Evolutionary conservation across 805 yeast species (phyloP).

Genomic region (Groenewaldozyma tartarivorans): DNA sequence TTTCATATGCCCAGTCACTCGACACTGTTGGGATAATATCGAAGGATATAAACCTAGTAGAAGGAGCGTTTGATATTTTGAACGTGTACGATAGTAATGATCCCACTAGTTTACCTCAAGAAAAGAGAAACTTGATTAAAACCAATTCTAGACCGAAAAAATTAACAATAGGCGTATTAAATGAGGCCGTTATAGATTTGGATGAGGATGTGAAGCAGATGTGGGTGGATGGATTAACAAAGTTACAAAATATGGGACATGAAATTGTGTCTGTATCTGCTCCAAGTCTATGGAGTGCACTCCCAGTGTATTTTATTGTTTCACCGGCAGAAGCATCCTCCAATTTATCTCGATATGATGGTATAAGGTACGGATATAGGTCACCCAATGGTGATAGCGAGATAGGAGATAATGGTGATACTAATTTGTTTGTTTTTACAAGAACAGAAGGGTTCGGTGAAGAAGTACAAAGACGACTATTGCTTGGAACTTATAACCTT

Average conservation of each 20-base stretch:
- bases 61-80: constrained; percentile 43
- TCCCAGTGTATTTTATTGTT: constrained; percentile 78
- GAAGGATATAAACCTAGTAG: constrained; percentile 35
- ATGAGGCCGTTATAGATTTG: constrained; percentile 54
- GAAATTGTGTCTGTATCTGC: constrained; percentile 55
- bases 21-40: constrained; percentile 89
- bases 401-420: constrained; percentile 1
- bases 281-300: constrained; percentile 54
- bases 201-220: constrained; percentile 35
- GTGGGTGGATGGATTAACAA: constrained; percentile 39
- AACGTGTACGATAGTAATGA: constrained; percentile 63
- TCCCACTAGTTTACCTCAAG: constrained; percentile 47
- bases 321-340: constrained; percentile 94
- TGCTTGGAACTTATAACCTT: constrained; percentile 78
- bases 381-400: constrained; percentile 27
- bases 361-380: constrained; percentile 70
- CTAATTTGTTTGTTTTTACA: constrained; percentile 41
- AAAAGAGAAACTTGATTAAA: constrained; percentile 12
- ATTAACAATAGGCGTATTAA: constrained; percentile 61
- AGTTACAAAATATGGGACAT: constrained; percentile 40
- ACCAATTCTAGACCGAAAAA: constrained; percentile 7
- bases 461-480: constrained; percentile 76
- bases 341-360: constrained; percentile 83
- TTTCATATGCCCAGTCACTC: constrained; percentile 86
- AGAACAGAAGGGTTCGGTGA: constrained; percentile 61